These are phyloP conservation scores for Tarenaya hassleriana DNA, from an alignment of 345 rosid genomes.

Conservation along the genomic window DNA sequence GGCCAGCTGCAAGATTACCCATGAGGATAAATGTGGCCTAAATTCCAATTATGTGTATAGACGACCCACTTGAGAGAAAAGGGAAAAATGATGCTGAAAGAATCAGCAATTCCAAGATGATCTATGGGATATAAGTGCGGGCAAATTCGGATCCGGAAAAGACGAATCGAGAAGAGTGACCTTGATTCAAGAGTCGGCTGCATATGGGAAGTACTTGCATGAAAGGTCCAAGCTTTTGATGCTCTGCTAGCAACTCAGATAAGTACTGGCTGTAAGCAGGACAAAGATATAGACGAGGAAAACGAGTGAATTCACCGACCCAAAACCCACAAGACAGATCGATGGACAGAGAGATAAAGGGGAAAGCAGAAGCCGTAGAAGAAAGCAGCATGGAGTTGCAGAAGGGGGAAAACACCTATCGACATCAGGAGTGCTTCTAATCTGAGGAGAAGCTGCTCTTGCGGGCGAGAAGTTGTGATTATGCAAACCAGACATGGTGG, in stretches of 20 bases:
- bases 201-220: conserved; percentile 63
- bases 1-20: no score
- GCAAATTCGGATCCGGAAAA: conserved; percentile 36
- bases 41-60: no score
- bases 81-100: neutral
- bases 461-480: conserved; percentile 94
- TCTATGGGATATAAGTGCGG: neutral
- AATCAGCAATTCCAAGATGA: no score
- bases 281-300: conserved; percentile 16
- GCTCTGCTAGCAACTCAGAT: conserved; percentile 80
- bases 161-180: conserved; percentile 28
- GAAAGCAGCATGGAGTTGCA: no score
- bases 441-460: conserved; percentile 95
- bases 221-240: conserved; percentile 73
- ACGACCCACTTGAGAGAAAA: no score
- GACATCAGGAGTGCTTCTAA: conserved; percentile 81
- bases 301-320: no score
- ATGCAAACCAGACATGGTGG: conserved; percentile 87
- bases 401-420: conserved; percentile 45
- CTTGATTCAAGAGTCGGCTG: conserved; percentile 73
- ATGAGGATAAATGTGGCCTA: no score
- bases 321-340: conserved; percentile 1
- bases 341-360: conserved; percentile 7
- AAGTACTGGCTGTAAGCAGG: conserved; percentile 62
- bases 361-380: no score